phyloP scores from a whole-genome alignment of 768 basidiomycete species.

The Tulasnella calospora region DNA sequence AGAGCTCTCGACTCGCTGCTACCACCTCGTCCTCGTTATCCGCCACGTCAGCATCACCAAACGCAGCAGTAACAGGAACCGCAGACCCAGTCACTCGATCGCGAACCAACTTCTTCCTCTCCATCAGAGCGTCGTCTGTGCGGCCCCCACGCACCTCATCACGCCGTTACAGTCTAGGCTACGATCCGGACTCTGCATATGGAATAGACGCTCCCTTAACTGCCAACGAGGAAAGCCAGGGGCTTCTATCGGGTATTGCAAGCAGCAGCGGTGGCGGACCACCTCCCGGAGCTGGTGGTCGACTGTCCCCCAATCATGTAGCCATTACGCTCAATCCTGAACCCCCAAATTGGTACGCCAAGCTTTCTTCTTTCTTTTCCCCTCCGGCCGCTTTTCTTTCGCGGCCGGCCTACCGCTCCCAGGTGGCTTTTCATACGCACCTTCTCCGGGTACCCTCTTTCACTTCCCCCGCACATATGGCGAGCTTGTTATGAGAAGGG shows the following conservation, averaged over 20 bases:
- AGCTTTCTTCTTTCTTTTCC: too few species aligned
- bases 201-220: constrained; percentile 35
- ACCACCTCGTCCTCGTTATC: not conserved
- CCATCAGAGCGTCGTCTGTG: constrained; percentile 70
- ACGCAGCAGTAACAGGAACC: not conserved
- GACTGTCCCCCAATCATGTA: constrained; percentile 37
- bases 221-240: constrained; percentile 55
- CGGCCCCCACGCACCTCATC: constrained; percentile 27
- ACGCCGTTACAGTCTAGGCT: constrained; percentile 33
- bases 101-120: constrained; percentile 87
- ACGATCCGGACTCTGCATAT: constrained; percentile 43
- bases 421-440: not conserved
- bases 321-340: constrained; percentile 50
- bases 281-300: constrained; percentile 19
- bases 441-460: too few species aligned
- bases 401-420: constrained; percentile 25
- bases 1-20: constrained; percentile 13
- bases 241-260: constrained; percentile 42
- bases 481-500: too few species aligned
- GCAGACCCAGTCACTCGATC: constrained; percentile 56
- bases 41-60: not conserved
- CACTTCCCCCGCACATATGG: too few species aligned
- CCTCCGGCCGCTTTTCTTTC: constrained; percentile 11
- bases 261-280: constrained; percentile 9
- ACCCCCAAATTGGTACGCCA: constrained; percentile 78